Evolutionary conservation across 345 rosid genomes (phyloP), one percentile per base, ranked within the genome.

Genomic region (Cardiospermum halicacabum): DNA sequence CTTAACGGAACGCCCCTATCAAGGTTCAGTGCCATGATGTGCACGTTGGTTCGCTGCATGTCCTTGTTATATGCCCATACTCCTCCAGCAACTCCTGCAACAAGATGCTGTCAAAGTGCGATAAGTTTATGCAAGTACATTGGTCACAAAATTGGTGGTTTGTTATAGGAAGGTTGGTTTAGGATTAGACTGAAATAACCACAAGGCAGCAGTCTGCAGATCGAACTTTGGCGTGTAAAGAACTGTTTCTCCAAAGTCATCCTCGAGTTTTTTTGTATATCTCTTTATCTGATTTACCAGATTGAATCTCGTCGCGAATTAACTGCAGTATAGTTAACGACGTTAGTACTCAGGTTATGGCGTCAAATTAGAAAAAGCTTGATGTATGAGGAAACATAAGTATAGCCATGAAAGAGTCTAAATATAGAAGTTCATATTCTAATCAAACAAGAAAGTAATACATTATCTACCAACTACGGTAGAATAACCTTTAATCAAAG

Each of bases 151-250:
- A 62, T 51, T 27, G 34, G 6, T 16, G 2, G 73, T 26, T 15
- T 21, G 16, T 13, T 53, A 16, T 42, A 13, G 10, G 56, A 42
- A 0, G 21, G 24, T 62, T 40, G 32, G 39, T 30, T 49, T 28
- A 53, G 54, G 60, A 24, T 39, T n/a, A 58, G 66, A 85, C 96
- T 80, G 37, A 87, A 91, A 88, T 58, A 91, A 80, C 96, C 97
- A 89, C 76, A 94, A 76, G 43, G 84, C 96, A 1, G 97, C 97
- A 31, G 97, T 94, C 73, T 94, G 97, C 75, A 82, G 5, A 74
- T 94, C 99, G 63, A 94, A 94, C 64, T 91, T 94, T 0, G 96
- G 96, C 21, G 99, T 78, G 48, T 94, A 94, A 58, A 94, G 99
- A 56, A 94, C 95, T 0, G 99, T 91, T 82, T 94, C 99, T 62